Evolutionary conservation across 257 asterid species (phyloP), one percentile per base, ranked within the genome.

Genomic region (Solanum etuberosum): DNA sequence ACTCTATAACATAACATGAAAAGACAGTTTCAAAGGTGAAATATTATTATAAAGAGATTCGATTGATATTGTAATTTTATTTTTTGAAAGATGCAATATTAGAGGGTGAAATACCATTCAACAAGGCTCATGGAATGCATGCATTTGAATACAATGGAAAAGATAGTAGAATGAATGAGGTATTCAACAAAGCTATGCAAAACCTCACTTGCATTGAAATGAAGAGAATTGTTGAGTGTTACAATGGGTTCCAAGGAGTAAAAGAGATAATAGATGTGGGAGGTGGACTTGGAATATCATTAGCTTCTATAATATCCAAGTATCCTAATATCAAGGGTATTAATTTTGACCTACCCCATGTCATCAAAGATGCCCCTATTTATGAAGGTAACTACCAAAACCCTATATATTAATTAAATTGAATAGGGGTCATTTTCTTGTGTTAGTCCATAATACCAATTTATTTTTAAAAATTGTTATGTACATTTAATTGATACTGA

Each of bases 191-290:
- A 82, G 87, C 63, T 25, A 85, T 90, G 89, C 42, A 43, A 42
- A 70, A 72, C 11, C 18, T 54, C 18, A 51, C 90, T 20, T 43
- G 32, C 9, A 40, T 85, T 13, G 86, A n/a, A 3, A 78, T 88
- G 87, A 71, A 85, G 32, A 88, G 34, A 78, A 59, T 90, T 85
- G 83, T 88, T 35, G 85, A 87, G 73, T 40, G 59, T 10, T 88
- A 88, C 67, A 31, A 85, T 9, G 91, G 91, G 25, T 90, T 90
- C 57, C 73, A 90, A 5, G 84, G 68, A 18, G 77, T 85, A n/a
- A 71, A 46, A 70, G 61, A 88, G 57, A 25, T 84, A 5, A 78
- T 88, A 40, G 92, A 90, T 57, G 90, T 90, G 25, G 88, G 92
- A 14, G 92, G 92, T 27, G 89, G 91, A 31, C 61, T 86, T 43